Conservation (phyloP, 148 eudicot genomes). For the Tetragonia tetragonoides region DNA sequence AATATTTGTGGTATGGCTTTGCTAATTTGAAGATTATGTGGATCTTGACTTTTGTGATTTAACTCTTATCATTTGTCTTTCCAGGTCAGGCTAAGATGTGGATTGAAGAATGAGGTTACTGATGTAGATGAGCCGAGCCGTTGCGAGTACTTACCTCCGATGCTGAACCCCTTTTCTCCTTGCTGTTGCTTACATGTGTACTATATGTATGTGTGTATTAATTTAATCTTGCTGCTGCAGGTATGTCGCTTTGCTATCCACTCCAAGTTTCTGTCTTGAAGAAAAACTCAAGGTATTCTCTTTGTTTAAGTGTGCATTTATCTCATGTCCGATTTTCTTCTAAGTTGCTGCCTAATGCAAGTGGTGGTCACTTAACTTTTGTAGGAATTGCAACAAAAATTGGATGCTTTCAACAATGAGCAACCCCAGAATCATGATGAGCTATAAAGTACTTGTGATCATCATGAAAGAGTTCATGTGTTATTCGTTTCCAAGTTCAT, state of each 20-base stretch:
- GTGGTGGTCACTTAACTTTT: conserved; percentile 23
- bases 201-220: background rate
- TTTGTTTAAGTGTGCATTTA: background rate
- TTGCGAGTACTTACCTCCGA: conserved; percentile 70
- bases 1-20: background rate
- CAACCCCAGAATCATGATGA: conserved; percentile 67
- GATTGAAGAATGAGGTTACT: conserved; percentile 73
- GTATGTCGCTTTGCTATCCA: conserved; percentile 72
- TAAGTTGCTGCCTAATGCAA: conserved; percentile 5
- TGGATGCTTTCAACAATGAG: conserved; percentile 66
- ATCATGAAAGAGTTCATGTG: background rate
- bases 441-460: conserved; percentile 29
- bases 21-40: background rate
- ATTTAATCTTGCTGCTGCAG: conserved; percentile 37
- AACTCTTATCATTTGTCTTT: conserved; percentile 1
- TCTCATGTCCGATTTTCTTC: background rate
- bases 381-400: conserved; percentile 75
- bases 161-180: background rate
- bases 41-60: background rate
- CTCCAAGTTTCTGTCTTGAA: conserved; percentile 75
- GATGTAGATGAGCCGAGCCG: conserved; percentile 99
- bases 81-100: conserved; percentile 93
- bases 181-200: background rate
- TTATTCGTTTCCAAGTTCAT: conserved; percentile 8
- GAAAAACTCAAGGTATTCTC: conserved; percentile 76